Percentiles rank a stretch among this genome's conserved stretches.
Evolutionary conservation across 2,329 filamentous ascomycete species (phyloP).

Genomic region (Pseudocercospora ulei): DNA sequence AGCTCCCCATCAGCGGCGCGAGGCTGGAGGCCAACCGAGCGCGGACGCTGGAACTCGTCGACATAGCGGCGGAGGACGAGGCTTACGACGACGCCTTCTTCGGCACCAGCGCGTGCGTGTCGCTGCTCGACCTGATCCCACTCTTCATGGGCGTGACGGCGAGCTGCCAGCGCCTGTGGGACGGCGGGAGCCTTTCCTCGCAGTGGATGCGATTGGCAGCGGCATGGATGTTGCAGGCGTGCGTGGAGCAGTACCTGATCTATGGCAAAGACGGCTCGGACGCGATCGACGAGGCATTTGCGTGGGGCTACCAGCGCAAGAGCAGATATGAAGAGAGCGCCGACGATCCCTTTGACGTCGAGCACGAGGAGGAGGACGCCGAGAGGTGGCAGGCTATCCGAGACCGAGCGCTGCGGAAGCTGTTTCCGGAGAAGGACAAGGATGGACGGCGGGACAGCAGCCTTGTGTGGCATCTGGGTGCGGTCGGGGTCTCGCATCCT

Average conservation of each 20-base stretch:
- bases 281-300: constrained; percentile 39
- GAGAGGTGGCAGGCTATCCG: constrained; percentile 35
- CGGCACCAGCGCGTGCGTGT: constrained; percentile 32
- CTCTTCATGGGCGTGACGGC: constrained; percentile 44
- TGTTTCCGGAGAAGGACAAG: constrained; percentile 18
- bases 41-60: constrained; percentile 20
- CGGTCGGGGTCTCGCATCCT: constrained; percentile 28
- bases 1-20: constrained; percentile 13
- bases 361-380: constrained; percentile 28
- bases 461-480: constrained; percentile 30
- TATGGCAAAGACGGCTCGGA: constrained; percentile 35
- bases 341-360: constrained; percentile 19
- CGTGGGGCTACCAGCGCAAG: constrained; percentile 37
- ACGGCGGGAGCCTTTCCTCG: constrained; percentile 32
- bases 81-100: constrained; percentile 29
- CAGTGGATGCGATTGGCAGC: constrained; percentile 42
- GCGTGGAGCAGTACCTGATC: constrained; percentile 42
- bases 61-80: constrained; percentile 24
- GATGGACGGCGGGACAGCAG: constrained; percentile 1
- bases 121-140: constrained; percentile 39
- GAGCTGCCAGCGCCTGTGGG: constrained; percentile 29
- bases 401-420: constrained; percentile 30
- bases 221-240: constrained; percentile 45
- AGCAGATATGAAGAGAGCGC: constrained; percentile 22
- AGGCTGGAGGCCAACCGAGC: constrained; percentile 25